Base-by-base conservation (phyloP, 345 rosid genomes). In the Excoecaria cochinchinensis region DNA sequence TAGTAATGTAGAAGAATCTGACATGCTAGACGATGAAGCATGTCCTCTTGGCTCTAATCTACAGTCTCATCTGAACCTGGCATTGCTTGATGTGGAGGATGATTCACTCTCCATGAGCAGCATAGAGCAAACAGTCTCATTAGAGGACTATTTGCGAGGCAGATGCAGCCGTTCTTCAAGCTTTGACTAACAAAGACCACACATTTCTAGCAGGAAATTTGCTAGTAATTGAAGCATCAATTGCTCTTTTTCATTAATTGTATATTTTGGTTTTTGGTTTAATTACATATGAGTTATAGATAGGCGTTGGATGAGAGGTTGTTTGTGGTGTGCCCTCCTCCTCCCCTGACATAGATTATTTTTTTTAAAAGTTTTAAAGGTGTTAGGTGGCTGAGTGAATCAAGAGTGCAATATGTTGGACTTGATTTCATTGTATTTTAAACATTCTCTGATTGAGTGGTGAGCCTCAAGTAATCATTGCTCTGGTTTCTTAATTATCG, bases 151-250 rank as follows among this genome's bases (percentile, higher is more conserved):
- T 73, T 55, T 80, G 71, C 76, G 24, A 82, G 99, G 97, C 73
- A 85, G 99, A 82, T 91, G 97, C 84, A 95, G 97, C 84, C 90
- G 94, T 62, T 88, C 95, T 13, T 90, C 97, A 6, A 95, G 97
- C 89, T 90, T 95, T 8, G 99, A 95, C 87, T 92, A 69, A 76
- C 65, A 74, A 15, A 13, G 76, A 80, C 80, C 14, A 5, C 51
- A 19, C 51, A 19, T 58, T 14, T 24, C 57, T 58, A 57, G 72
- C 48, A 17, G 69, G 68, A 5, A n/a, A 67, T 77, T 24, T 46
- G 52, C 71, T 9, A 61, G 51, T 57, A 42, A 55, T 55, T 55
- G n/a, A 69, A 46, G 55, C 78, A 47, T 40, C 56, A 19, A 48
- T 46, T 53, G 9, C 60, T 64, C n/a, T 19, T 36, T 39, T 50